Base-by-base conservation (phyloP, 345 rosid species). In the Gossypium bickii region DNA sequence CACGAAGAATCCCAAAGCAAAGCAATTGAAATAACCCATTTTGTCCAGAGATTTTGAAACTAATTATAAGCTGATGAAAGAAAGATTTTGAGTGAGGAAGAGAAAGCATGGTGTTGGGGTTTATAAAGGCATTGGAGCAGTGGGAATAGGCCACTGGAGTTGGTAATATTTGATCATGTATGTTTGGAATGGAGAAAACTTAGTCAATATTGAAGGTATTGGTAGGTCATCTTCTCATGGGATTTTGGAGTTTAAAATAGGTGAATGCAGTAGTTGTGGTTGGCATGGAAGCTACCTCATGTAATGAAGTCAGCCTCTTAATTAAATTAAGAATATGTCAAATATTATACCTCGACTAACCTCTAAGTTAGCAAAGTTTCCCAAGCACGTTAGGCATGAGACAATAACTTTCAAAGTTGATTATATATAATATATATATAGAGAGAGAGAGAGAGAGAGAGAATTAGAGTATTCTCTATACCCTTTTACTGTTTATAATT, bases 21-120 rank as follows among this genome's bases (percentile, higher is more conserved):
- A 71, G 24, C 38, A 59, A 12, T 10, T 56, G 9, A 25, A 41
- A 10, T 67, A 56, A 9, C 70, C 79, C 83, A 80, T 82, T 34
- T 67, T 47, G 12, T 48, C 13, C 3, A 15, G 2, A 24, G 71
- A 67, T 47, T 15, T 44, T 67, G 43, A 48, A 67, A 24, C 56
- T 52, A 7, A 52, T 6, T 1, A 1, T 4, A 17, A 52, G 3
- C 58, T 2, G 58, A 53, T 17, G 58, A 53, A 53, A 53, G 3
- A 17, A 17, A n/a, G 22, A 18, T 53, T 53, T 7, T 0, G 24
- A 53, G 20, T 53, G 22, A 17, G 58, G 24, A 53, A 53, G 58
- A 53, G 22, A 53, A 53, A 53, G 24, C 20, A 2, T n/a, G 58
- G 22, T 17, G 57, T 17, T 52, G 57, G 10, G 58, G 57, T 52